Conservation (phyloP, 352 stramenopile genomes). For the Phytophthora cactorum region DNA sequence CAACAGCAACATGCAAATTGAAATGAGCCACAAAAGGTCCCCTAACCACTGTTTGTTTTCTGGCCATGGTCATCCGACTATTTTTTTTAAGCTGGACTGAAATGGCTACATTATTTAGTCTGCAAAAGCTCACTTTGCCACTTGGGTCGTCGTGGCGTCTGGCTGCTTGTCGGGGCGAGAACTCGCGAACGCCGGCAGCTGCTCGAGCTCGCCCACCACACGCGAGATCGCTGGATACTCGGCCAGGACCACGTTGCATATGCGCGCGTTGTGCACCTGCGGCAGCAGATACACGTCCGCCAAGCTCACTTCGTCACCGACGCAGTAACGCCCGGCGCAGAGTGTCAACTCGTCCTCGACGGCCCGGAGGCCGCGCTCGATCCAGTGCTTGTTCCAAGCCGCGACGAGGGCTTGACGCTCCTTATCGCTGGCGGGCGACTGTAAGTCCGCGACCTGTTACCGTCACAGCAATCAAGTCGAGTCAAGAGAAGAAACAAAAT, state of each 20-base stretch:
- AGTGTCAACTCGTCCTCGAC: conserved; percentile 70
- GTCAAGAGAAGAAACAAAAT: not conserved
- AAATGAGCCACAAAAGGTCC: conserved; percentile 24
- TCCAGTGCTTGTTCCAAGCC: conserved; percentile 68
- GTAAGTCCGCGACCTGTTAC: conserved; percentile 36
- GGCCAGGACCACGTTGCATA: conserved; percentile 84
- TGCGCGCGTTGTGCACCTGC: conserved; percentile 90
- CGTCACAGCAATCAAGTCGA: conserved; percentile 9
- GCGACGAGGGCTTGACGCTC: conserved; percentile 25
- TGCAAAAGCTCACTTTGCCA: conserved; percentile 14
- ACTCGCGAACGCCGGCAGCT: conserved; percentile 82
- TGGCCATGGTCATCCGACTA: conserved; percentile 16
- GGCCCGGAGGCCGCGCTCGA: conserved; percentile 77
- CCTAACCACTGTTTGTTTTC: conserved; percentile 19
- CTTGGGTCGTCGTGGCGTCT: conserved; percentile 33
- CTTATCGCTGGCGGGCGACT: conserved; percentile 52
- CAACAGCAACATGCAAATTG: conserved; percentile 15
- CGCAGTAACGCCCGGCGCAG: conserved; percentile 61
- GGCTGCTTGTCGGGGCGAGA: conserved; percentile 74
- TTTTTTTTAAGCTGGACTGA: conserved; percentile 15
- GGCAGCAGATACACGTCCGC: conserved; percentile 91
- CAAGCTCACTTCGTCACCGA: conserved; percentile 85
- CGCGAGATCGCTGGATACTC: conserved; percentile 82
- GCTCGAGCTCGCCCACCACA: conserved; percentile 68
- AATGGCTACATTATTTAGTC: conserved; percentile 27